Evolutionary conservation across 257 asterid genomes (phyloP).

Genomic region (Capsicum chinense): DNA sequence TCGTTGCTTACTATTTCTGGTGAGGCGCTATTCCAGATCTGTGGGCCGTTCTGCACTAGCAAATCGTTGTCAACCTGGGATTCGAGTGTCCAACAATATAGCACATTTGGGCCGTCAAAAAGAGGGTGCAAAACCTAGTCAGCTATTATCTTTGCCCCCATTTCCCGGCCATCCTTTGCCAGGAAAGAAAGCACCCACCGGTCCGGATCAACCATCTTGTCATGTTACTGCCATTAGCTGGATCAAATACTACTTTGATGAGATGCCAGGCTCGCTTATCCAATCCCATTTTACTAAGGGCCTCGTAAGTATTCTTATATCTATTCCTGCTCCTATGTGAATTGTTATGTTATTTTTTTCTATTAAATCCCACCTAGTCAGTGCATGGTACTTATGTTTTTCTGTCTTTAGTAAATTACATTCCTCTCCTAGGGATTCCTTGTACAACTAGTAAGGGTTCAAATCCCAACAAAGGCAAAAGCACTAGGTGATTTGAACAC

Average conservation of each 20-base stretch:
- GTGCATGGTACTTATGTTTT: neutral
- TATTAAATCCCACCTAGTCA: neutral
- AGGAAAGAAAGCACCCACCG: conserved; percentile 55
- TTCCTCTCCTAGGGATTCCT: neutral
- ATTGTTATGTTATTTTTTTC: neutral
- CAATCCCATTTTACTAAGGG: conserved; percentile 80
- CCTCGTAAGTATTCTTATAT: conserved; percentile 54
- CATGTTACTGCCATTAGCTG: conserved; percentile 89
- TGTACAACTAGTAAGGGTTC: conserved; percentile 10
- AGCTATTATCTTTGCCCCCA: conserved; percentile 81
- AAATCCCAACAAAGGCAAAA: neutral
- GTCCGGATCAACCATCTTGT: conserved; percentile 25
- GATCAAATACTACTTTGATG: conserved; percentile 91
- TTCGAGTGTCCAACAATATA: conserved; percentile 76
- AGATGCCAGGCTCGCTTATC: conserved; percentile 59
- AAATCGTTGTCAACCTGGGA: conserved; percentile 41
- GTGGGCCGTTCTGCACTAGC: conserved; percentile 55
- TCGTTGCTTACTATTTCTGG: conserved; percentile 39
- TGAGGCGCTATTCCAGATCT: conserved; percentile 46
- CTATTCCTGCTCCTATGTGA: conserved; percentile 27
- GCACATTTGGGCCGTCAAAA: conserved; percentile 69
- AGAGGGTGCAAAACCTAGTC: conserved; percentile 75
- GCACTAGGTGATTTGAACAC: neutral
- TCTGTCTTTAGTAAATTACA: neutral
- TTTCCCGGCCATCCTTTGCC: conserved; percentile 85